Evolutionary conservation across 148 eudicot species (phyloP), one percentile per base, ranked within the genome.

Genomic region (Vaccinium corymbosum): DNA sequence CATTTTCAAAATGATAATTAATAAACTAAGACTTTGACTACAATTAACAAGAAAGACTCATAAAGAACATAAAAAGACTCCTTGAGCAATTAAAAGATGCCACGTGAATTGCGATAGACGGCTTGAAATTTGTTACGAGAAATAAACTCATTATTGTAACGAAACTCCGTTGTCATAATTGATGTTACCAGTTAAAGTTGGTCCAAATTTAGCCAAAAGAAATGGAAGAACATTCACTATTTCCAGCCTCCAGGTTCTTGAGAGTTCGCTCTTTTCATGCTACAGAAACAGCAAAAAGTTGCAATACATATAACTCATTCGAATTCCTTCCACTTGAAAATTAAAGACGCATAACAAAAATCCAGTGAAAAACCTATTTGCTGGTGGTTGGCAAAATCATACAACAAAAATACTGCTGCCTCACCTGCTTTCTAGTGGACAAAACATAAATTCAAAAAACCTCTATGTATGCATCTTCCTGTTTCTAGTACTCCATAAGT

Each of bases 381-480:
- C 29, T 19, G 79, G 56, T 17, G 1, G 4, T 46, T 46, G 52
- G 25, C 52, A 75, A 75, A 74, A 75, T 42, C 52, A 9, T 25
- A 51, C 32, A 55, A 19, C 10, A 32, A 2, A 17, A 14, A 3
- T 51, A 12, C 20, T 53, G 29, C 17, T 35, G 55, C 66, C 66
- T 56, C 68, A 56, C 81, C 81, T 32, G 16, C 82, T 80, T 59
- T 49, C 72, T 42, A 27, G 70, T 38, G 29, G 42, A 38, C 53
- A 50, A 80, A 59, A 80, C 32, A 20, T 42, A 38, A 7, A 59
- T 56, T 80, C 35, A 49, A n/a, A 76, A 50, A 48, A 7, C 35
- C 11, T 42, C 51, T 42, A 42, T 74, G 7, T 35, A 50, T 27
- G 15, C 13, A 53, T 80, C 82, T 35, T 79, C 68, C 51, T 38